phyloP scores from a whole-genome alignment of 2,329 filamentous ascomycete genomes.

The Colletotrichum falcatum region DNA sequence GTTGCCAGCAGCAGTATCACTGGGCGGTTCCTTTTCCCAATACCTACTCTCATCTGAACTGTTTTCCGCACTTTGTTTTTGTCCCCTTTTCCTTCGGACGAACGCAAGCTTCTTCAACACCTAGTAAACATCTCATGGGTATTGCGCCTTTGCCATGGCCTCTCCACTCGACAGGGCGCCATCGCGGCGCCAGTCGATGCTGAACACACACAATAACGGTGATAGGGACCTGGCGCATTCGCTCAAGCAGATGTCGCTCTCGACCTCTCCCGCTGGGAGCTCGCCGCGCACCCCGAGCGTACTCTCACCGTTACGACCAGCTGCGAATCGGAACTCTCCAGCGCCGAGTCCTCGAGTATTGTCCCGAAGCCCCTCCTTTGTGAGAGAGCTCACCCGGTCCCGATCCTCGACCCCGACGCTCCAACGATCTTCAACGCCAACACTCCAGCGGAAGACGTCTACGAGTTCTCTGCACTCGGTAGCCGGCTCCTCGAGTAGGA shows the following conservation, averaged over 20 bases:
- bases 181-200: conserved; percentile 50
- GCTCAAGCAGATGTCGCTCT: conserved; percentile 59
- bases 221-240: conserved; percentile 55
- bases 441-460: conserved; percentile 67
- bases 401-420: conserved; percentile 60
- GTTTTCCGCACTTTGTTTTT: neutral
- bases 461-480: conserved; percentile 67
- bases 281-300: conserved; percentile 48
- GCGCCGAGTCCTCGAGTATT: conserved; percentile 53
- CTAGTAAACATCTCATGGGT: conserved; percentile 24
- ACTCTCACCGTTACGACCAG: conserved; percentile 53
- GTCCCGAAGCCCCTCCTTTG: conserved; percentile 57
- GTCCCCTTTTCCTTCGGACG: too few species aligned
- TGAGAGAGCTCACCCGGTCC: conserved; percentile 57
- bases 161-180: conserved; percentile 42
- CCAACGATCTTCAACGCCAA: conserved; percentile 58
- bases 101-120: neutral
- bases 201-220: conserved; percentile 47
- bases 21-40: neutral
- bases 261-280: conserved; percentile 47
- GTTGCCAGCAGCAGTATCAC: conserved; percentile 23
- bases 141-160: conserved; percentile 32
- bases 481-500: conserved; percentile 49
- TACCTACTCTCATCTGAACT: neutral
- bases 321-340: conserved; percentile 52